Percentiles rank a stretch among this genome's conserved stretches.
Conservation (phyloP, 2,329 filamentous ascomycete species). For the Raffaelea ambrosiae region DNA sequence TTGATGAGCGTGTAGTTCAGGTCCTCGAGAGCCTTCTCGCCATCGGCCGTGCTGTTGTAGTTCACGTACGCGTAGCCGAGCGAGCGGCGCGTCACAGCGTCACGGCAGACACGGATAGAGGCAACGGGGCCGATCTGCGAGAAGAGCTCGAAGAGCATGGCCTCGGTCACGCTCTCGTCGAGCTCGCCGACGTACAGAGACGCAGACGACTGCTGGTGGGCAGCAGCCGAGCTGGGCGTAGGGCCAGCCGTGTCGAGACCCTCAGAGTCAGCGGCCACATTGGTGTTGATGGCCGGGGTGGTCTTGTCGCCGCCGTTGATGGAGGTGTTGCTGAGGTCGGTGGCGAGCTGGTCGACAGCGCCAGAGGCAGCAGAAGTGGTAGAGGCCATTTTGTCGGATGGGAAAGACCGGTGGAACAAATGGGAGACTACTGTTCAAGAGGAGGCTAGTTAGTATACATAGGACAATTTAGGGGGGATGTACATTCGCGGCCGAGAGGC, state of each 20-base stretch:
- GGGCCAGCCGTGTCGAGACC: conserved; percentile 57
- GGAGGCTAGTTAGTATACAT: too few relatives aligned
- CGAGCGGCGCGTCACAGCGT: conserved; percentile 95
- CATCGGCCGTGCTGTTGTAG: conserved; percentile 96
- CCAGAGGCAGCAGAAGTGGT: conserved; percentile 38
- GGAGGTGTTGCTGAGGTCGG: conserved; percentile 65
- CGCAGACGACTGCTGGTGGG: conserved; percentile 82
- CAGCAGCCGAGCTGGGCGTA: conserved; percentile 65
- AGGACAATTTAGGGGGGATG: too few relatives aligned
- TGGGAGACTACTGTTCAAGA: too few relatives aligned
- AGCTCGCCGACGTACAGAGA: conserved; percentile 99
- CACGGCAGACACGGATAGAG: conserved; percentile 98
- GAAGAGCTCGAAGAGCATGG: conserved; percentile 99
- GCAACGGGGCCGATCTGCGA: conserved; percentile 98
- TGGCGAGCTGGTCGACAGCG: conserved; percentile 72
- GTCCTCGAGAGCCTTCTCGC: conserved; percentile 97
- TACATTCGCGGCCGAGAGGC: too few relatives aligned
- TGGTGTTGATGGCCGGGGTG: conserved; percentile 67
- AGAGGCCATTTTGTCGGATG: conserved; percentile 9
- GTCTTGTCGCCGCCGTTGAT: conserved; percentile 60
- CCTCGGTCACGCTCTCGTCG: conserved; percentile 94
- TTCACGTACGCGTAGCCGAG: conserved; percentile 99
- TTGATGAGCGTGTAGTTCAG: conserved; percentile 99
- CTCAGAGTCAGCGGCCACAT: conserved; percentile 46
- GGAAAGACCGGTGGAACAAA: neutral